phyloP scores from a whole-genome alignment of 345 rosid genomes.

The Citrus sinensis region DNA sequence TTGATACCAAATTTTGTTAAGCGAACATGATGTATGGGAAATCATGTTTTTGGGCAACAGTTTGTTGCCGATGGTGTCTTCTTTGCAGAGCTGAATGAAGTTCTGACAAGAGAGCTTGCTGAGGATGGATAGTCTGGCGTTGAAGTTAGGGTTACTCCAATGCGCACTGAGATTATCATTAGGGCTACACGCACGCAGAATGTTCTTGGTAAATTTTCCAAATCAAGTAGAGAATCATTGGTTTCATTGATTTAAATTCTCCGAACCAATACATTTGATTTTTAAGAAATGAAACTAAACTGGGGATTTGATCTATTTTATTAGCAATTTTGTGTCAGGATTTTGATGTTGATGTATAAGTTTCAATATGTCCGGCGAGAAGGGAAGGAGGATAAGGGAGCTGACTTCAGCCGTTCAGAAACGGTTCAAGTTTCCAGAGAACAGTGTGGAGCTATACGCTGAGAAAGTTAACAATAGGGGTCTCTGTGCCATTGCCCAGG shows the following conservation, averaged over 20 bases:
- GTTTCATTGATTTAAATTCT: too few relatives aligned
- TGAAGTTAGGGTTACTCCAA: slow-evolving; percentile 83
- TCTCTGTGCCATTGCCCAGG: slow-evolving; percentile 93
- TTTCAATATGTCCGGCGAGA: slow-evolving; percentile 47
- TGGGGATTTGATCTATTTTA: too few relatives aligned
- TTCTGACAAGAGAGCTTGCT: slow-evolving; percentile 70
- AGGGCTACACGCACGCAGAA: slow-evolving; percentile 86
- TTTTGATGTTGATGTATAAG: background rate
- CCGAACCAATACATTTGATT: too few relatives aligned
- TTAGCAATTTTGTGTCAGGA: too few relatives aligned
- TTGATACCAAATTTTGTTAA: background rate
- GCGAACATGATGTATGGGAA: background rate
- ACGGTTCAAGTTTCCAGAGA: slow-evolving; percentile 64
- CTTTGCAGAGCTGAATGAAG: slow-evolving; percentile 75
- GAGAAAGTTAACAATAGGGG: slow-evolving; percentile 76
- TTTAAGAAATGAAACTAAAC: too few relatives aligned
- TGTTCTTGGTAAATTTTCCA: slow-evolving; percentile 56
- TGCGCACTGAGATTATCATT: slow-evolving; percentile 88
- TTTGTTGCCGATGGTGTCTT: slow-evolving; percentile 84
- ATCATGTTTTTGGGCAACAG: slow-evolving; percentile 19
- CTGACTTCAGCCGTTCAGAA: slow-evolving; percentile 75
- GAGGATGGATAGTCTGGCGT: slow-evolving; percentile 97
- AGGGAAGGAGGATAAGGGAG: slow-evolving; percentile 83
- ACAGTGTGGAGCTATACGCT: slow-evolving; percentile 78
- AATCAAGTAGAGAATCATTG: background rate